Conservation (phyloP, 805 yeast genomes). For the Ogataea paradorogensis region DNA sequence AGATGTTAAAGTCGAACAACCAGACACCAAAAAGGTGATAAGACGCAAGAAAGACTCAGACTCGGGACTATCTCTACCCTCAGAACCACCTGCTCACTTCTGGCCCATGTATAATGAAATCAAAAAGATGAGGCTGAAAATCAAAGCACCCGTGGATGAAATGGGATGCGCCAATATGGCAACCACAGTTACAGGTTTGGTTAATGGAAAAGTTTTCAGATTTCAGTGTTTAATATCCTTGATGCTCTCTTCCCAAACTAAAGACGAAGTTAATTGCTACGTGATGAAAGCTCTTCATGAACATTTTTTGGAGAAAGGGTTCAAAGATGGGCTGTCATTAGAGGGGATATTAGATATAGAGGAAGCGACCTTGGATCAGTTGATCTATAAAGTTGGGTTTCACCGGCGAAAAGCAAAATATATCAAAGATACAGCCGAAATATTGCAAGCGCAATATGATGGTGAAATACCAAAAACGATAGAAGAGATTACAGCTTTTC, state of each 20-base stretch:
- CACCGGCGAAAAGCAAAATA: conserved; percentile 75
- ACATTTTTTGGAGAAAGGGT: conserved; percentile 40
- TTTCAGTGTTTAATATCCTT: conserved; percentile 76
- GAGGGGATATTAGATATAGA: conserved; percentile 49
- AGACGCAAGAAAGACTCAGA: not conserved
- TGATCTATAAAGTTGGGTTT: conserved; percentile 83
- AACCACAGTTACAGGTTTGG: conserved; percentile 36
- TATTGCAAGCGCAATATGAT: conserved; percentile 46
- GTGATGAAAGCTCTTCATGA: conserved; percentile 64
- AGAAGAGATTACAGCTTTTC: conserved; percentile 62
- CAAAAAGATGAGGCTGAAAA: conserved; percentile 60
- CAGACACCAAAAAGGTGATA: not conserved
- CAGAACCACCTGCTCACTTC: conserved; percentile 40
- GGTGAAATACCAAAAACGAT: conserved; percentile 75
- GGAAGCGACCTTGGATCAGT: conserved; percentile 56
- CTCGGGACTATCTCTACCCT: conserved; percentile 8
- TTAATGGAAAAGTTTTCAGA: conserved; percentile 45
- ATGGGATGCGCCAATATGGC: conserved; percentile 78
- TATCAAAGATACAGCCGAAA: conserved; percentile 57
- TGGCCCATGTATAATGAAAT: conserved; percentile 55
- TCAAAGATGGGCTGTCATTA: conserved; percentile 51
- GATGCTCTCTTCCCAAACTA: conserved; percentile 89
- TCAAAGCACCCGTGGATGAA: conserved; percentile 81
- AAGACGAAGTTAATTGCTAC: conserved; percentile 76
- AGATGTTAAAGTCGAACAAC: conserved; percentile 1